Conservation (phyloP, 1,139 yeast genomes). For the Suzukiozyma palmioleophila region DNA sequence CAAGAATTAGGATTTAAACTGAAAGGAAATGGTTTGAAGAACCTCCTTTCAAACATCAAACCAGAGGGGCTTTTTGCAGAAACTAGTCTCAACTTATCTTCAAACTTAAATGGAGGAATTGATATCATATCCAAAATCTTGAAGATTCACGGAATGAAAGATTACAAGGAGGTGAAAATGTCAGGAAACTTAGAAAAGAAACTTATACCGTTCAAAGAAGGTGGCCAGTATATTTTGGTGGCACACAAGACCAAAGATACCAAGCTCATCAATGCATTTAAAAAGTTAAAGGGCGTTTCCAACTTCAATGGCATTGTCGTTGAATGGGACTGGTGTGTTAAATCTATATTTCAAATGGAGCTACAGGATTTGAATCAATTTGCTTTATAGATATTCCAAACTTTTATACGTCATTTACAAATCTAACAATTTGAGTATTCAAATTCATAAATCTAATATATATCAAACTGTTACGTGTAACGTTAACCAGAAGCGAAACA, state of each 20-base stretch:
- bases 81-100: conserved; percentile 51
- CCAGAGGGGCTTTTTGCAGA: conserved; percentile 36
- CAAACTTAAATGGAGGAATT: conserved; percentile 65
- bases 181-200: conserved; percentile 8
- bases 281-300: conserved; percentile 19
- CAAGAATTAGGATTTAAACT: conserved; percentile 26
- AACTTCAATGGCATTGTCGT: conserved; percentile 28
- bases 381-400: conserved; percentile 11
- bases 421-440: neutral
- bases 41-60: conserved; percentile 16
- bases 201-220: conserved; percentile 8
- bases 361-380: conserved; percentile 24
- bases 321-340: conserved; percentile 70
- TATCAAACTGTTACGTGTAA: neutral
- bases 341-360: conserved; percentile 50
- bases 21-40: conserved; percentile 16
- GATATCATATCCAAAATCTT: conserved; percentile 59
- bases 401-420: neutral
- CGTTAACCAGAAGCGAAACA: too few relatives aligned
- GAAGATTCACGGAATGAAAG: conserved; percentile 56
- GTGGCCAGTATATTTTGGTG: conserved; percentile 20
- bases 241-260: conserved; percentile 42
- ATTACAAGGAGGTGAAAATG: conserved; percentile 28
- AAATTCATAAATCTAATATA: neutral
- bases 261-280: conserved; percentile 39